Percentiles rank a stretch among this genome's conserved stretches.
Evolutionary conservation across 192 early-diverging fungal species (phyloP).

Genomic region (Coemansia sp.): DNA sequence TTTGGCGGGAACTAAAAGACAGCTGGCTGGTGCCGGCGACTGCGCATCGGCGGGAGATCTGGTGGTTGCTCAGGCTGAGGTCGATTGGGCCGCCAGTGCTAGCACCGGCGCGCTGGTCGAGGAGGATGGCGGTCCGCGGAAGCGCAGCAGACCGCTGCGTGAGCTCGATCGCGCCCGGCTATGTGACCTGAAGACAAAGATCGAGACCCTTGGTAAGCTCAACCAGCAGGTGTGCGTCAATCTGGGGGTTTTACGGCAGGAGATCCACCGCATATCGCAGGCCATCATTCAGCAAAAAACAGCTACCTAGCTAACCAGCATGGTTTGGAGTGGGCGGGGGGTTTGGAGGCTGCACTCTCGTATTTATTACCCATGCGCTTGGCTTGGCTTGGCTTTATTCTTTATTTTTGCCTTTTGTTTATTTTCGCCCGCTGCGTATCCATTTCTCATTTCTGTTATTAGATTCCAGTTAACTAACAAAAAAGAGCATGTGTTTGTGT

Average conservation of each 20-base stretch:
- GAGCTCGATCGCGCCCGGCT: conserved; percentile 51
- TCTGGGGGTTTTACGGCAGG: conserved; percentile 39
- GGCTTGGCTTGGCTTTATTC: neutral
- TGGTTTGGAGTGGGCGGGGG: no score
- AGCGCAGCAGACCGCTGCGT: conserved; percentile 31
- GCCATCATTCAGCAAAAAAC: conserved; percentile 28
- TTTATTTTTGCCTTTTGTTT: no score
- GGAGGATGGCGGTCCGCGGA: neutral
- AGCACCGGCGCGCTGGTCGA: neutral
- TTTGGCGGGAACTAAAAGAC: neutral
- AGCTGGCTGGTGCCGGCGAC: neutral
- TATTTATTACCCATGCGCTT: neutral
- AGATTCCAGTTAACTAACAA: neutral
- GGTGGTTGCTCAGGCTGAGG: neutral
- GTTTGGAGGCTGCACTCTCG: neutral
- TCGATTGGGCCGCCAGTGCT: neutral
- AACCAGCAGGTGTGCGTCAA: conserved; percentile 50
- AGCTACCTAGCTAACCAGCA: neutral
- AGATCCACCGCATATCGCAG: conserved; percentile 41
- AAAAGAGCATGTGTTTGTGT: neutral
- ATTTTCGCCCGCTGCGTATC: neutral
- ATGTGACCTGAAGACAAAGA: conserved; percentile 32
- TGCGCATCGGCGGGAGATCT: no score
- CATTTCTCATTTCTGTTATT: neutral
- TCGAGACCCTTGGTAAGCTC: conserved; percentile 43